Percentiles rank a stretch among this genome's conserved stretches.
These are phyloP conservation scores for Hamigera avellanea DNA, from an alignment of 495 filamentous ascomycete genomes.

Conservation along the genomic window DNA sequence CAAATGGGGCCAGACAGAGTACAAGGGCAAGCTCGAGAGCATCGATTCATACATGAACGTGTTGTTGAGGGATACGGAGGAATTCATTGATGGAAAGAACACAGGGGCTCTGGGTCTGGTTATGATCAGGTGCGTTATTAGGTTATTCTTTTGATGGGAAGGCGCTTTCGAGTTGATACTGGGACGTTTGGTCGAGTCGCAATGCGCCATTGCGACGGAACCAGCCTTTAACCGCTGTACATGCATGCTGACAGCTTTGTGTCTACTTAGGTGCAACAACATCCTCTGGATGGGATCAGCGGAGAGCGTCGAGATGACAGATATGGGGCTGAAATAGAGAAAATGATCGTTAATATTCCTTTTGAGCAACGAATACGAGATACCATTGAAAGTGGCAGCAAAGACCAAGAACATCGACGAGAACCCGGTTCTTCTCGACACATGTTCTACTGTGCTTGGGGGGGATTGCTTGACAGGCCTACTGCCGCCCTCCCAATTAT, in stretches of 20 bases:
- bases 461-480: not conserved
- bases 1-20: conserved; percentile 97
- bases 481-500: not conserved
- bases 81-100: conserved; percentile 81
- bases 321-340: conserved; percentile 32
- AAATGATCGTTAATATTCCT: no score
- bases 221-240: not conserved
- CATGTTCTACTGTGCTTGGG: not conserved
- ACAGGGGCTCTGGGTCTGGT: conserved; percentile 80
- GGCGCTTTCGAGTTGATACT: no score
- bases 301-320: conserved; percentile 49
- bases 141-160: no score
- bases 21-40: conserved; percentile 81
- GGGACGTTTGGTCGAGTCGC: not conserved
- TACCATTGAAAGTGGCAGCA: no score
- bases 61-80: conserved; percentile 77
- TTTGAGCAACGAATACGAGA: no score
- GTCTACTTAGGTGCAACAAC: conserved; percentile 96
- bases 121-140: conserved; percentile 61
- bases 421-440: not conserved
- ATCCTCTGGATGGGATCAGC: conserved; percentile 75
- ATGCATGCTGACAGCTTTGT: no score
- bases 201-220: not conserved
- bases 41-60: conserved; percentile 99
- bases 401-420: no score